These are phyloP conservation scores for Boehmeria nivea DNA, from an alignment of 306 rosid species.

Conservation along the genomic window DNA sequence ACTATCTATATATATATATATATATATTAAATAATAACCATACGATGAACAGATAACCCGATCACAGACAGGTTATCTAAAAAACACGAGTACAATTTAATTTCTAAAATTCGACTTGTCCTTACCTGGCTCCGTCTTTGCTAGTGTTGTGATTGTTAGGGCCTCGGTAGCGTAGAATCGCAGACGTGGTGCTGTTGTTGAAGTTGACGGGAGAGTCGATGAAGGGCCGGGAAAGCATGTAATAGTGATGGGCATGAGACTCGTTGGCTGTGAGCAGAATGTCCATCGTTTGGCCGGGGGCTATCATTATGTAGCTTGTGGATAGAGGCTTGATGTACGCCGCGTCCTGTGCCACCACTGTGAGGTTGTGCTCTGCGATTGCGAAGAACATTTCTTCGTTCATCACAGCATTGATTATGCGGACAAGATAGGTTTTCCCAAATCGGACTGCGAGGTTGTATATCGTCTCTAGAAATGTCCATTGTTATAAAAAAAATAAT, in stretches of 20 bases:
- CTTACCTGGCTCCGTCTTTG: too few relatives aligned
- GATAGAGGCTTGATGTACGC: conserved; percentile 33
- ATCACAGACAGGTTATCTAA: too few relatives aligned
- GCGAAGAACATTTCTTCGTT: conserved; percentile 36
- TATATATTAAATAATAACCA: too few relatives aligned
- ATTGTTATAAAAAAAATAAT: not conserved
- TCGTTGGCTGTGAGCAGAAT: conserved; percentile 36
- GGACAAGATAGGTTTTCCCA: conserved; percentile 35
- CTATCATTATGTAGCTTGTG: conserved; percentile 28
- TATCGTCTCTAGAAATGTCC: conserved; percentile 32
- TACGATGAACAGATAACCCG: too few relatives aligned
- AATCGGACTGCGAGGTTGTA: conserved; percentile 7
- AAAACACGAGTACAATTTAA: too few relatives aligned
- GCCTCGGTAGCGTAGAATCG: conserved; percentile 38
- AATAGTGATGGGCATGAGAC: conserved; percentile 29
- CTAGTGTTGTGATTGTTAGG: too few relatives aligned
- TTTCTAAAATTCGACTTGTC: too few relatives aligned
- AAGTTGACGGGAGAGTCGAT: conserved; percentile 14
- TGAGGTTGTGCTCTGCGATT: conserved; percentile 34
- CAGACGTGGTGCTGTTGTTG: conserved; percentile 35
- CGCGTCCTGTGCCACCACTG: conserved; percentile 31
- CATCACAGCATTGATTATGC: conserved; percentile 27
- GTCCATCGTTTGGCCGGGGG: conserved; percentile 52
- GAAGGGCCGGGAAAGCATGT: conserved; percentile 38
- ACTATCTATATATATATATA: too few relatives aligned